Conservation (phyloP, 331 rosid genomes). For the Quercus phellos region DNA sequence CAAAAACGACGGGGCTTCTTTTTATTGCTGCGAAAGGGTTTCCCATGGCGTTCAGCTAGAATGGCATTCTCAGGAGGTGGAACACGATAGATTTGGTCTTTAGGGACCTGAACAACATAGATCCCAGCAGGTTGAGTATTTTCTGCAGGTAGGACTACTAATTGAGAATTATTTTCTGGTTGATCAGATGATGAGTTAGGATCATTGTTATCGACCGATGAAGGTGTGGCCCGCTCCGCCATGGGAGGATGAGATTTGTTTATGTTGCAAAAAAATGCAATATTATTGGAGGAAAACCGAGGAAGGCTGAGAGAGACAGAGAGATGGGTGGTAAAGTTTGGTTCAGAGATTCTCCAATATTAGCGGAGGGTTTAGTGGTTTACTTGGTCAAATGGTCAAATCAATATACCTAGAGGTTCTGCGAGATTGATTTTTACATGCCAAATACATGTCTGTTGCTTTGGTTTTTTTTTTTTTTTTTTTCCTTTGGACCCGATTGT, state of each 20-base stretch:
- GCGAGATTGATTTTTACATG: background rate
- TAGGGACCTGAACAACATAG: constrained; percentile 47
- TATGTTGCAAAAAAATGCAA: background rate
- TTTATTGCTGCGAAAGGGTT: background rate
- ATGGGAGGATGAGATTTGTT: constrained; percentile 35
- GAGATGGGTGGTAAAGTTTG: background rate
- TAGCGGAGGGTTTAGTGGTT: background rate
- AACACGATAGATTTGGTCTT: constrained; percentile 46
- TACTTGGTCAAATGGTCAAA: constrained; percentile 26
- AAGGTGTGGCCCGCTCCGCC: constrained; percentile 36
- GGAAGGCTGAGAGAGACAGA: background rate
- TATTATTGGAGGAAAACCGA: constrained; percentile 2
- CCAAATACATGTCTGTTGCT: background rate
- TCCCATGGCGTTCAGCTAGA: constrained; percentile 27
- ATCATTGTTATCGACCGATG: background rate
- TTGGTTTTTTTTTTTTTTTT: no score
- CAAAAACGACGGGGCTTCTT: background rate
- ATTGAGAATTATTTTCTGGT: background rate
- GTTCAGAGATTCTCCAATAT: background rate
- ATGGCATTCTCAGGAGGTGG: constrained; percentile 35
- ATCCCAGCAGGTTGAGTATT: constrained; percentile 11
- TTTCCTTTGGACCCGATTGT: background rate
- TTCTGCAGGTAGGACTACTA: background rate
- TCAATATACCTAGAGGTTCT: background rate
- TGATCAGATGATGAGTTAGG: background rate